Conservation (phyloP, 73 alveolate genomes). For the Symbiodinium natans region DNA sequence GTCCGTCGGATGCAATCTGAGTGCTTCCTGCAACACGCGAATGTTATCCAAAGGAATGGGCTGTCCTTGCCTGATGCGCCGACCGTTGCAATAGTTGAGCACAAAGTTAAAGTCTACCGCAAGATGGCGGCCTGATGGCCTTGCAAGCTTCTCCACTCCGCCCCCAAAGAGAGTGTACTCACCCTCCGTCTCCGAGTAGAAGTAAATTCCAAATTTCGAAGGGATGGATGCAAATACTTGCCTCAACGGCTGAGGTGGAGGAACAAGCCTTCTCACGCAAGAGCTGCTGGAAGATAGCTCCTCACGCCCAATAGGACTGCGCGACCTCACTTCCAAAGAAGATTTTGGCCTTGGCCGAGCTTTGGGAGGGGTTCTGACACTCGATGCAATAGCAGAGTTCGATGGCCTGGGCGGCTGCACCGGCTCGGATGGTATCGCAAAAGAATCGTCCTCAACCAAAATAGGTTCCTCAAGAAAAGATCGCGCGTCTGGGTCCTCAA, state of each 20-base stretch:
- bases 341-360: too few relatives aligned
- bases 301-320: too few relatives aligned
- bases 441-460: too few relatives aligned
- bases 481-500: too few relatives aligned
- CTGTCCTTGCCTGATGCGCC: background rate
- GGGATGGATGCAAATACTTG: background rate
- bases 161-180: background rate
- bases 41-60: background rate
- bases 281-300: too few relatives aligned
- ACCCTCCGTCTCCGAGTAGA: background rate
- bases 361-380: too few relatives aligned
- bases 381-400: too few relatives aligned
- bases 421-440: too few relatives aligned
- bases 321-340: too few relatives aligned
- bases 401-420: too few relatives aligned
- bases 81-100: background rate
- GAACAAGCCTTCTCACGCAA: background rate
- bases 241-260: background rate
- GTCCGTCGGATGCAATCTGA: background rate
- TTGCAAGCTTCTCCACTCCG: background rate
- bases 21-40: background rate
- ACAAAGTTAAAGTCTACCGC: background rate
- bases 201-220: too few relatives aligned
- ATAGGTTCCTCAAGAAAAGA: too few relatives aligned
- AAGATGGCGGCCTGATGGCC: background rate